phyloP scores from a whole-genome alignment of 2,329 filamentous ascomycete genomes.

The Cytospora mali region DNA sequence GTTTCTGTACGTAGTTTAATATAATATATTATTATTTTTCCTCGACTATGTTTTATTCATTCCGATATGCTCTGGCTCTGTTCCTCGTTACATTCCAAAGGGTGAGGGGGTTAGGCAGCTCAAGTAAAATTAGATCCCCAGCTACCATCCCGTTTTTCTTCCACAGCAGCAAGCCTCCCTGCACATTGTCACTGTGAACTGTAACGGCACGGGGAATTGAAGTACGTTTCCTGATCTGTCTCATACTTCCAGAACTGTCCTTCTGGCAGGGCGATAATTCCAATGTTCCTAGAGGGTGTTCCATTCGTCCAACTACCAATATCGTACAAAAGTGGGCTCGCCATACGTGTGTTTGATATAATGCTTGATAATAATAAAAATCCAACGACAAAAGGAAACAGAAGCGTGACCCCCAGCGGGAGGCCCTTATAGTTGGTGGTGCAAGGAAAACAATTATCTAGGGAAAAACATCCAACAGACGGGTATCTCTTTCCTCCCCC shows the following conservation, averaged over 20 bases:
- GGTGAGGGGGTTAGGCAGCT: no score
- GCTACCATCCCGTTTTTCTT: no score
- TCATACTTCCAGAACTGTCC: no score
- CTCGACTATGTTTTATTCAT: neutral
- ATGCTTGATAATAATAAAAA: no score
- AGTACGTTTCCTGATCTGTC: no score
- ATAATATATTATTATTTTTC: neutral
- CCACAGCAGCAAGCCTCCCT: no score
- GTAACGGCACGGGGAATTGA: no score
- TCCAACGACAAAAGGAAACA: constrained; percentile 10
- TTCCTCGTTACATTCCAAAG: no score
- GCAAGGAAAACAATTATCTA: constrained; percentile 21
- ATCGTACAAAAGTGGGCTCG: constrained; percentile 9
- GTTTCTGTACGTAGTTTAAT: neutral
- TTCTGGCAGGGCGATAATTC: neutral
- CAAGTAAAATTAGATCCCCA: no score
- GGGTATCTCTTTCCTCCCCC: constrained; percentile 20
- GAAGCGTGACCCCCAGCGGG: neutral
- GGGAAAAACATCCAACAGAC: constrained; percentile 24
- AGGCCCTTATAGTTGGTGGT: neutral
- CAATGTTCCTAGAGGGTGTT: neutral
- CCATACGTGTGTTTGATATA: neutral
- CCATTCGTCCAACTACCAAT: neutral
- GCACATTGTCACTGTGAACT: neutral
- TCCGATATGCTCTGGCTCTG: no score